Evolutionary conservation across 2,329 filamentous ascomycete species (phyloP).

Genomic region (Stagonosporopsis rhizophila): DNA sequence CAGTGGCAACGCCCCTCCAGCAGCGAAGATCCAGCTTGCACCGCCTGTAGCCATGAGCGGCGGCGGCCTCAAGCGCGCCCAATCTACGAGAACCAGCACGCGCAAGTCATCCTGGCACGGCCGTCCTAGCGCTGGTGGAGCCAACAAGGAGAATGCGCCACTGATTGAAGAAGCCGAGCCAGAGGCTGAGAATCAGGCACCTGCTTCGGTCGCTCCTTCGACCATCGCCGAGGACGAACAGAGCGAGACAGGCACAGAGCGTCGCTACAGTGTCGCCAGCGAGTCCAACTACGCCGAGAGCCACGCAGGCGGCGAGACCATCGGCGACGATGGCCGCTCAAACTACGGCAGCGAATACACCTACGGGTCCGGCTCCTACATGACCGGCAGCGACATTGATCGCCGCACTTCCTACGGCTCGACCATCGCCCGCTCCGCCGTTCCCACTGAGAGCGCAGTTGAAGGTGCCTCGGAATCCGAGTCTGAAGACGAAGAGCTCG

Average conservation of each 20-base stretch:
- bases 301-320: constrained; percentile 45
- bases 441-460: constrained; percentile 39
- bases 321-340: constrained; percentile 46
- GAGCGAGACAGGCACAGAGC: constrained; percentile 51
- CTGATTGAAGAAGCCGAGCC: constrained; percentile 54
- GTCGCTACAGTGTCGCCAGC: constrained; percentile 47
- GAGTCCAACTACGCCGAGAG: constrained; percentile 44
- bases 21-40: constrained; percentile 49
- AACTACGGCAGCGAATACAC: constrained; percentile 56
- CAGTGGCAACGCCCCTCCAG: constrained; percentile 71
- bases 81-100: constrained; percentile 50
- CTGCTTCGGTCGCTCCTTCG: constrained; percentile 26
- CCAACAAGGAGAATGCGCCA: constrained; percentile 58
- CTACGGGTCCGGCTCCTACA: constrained; percentile 58
- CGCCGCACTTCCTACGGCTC: constrained; percentile 55
- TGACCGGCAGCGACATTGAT: constrained; percentile 55
- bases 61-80: constrained; percentile 61
- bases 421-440: constrained; percentile 41
- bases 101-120: constrained; percentile 49
- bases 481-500: constrained; percentile 40
- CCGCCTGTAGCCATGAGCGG: constrained; percentile 42
- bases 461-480: constrained; percentile 38
- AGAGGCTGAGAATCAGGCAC: constrained; percentile 34
- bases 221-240: constrained; percentile 40
- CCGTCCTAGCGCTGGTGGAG: constrained; percentile 38